These are phyloP conservation scores for Eucalyptus regnans DNA, from an alignment of 345 rosid species.

Conservation along the genomic window DNA sequence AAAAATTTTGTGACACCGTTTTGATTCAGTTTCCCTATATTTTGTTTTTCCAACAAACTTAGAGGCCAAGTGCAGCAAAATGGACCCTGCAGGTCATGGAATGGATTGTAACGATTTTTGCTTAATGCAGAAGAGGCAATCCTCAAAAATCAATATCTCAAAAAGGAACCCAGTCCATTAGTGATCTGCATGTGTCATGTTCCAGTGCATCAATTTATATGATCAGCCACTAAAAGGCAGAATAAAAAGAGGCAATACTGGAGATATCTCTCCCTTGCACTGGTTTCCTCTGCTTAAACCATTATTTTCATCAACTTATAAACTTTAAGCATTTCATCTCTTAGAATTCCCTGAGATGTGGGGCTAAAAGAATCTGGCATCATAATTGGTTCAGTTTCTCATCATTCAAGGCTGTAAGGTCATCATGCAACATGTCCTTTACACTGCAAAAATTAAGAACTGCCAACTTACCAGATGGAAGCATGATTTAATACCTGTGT, in stretches of 20 bases:
- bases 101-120: not conserved
- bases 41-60: not conserved
- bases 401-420: not conserved
- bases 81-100: not conserved
- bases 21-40: not conserved
- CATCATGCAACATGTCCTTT: not conserved
- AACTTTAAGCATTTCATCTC: not conserved
- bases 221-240: not conserved
- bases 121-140: not conserved
- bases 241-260: not conserved
- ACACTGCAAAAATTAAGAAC: not conserved
- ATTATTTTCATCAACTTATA: not conserved
- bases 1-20: not conserved
- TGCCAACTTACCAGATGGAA: not conserved
- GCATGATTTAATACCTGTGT: conserved; percentile 47
- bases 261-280: not conserved
- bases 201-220: not conserved
- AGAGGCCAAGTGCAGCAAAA: not conserved
- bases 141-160: not conserved
- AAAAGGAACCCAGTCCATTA: not conserved
- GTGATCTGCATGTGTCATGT: not conserved
- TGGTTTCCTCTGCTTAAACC: not conserved
- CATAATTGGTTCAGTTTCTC: not conserved
- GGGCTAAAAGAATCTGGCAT: not conserved
- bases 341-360: not conserved